Base-by-base conservation (phyloP, 768 basidiomycete genomes). In the Tulasnella sp. region DNA sequence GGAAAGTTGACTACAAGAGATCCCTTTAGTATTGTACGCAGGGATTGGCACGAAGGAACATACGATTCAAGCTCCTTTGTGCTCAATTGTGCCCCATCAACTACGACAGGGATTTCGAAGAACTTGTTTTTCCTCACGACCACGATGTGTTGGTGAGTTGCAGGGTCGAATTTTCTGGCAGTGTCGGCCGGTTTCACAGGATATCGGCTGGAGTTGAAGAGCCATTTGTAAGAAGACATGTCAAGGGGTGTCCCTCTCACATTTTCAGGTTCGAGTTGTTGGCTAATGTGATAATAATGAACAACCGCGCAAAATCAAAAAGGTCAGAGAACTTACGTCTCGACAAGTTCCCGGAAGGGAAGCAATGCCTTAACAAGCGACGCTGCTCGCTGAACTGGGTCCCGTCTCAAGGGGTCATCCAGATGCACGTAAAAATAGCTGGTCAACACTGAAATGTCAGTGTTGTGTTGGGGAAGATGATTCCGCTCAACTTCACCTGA, bases 341-440 rank as follows among this genome's bases (percentile, higher is more conserved):
- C 88, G 1, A 82, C 78, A 51, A 99, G 64, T 10, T 80, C 72
- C 53, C 92, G 70, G 69, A 95, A 99, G 28, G 82, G 78, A 32
- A 93, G 68, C 65, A 87, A 78, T 5, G 84, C 85, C 66, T 89
- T 87, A 60, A 95, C 62, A 48, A 98, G 69, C 59, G 76, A 72
- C 1, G 93, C 89, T 1, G 91, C 91, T 5, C 91, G 69, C 62
- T 71, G 71, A 10, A 79, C 78, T 29, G 83, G 79, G 47, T 70
- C 67, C 25, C 69, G 71, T 41, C 70, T 64, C 20, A 66, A 61
- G 39, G 61, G 68, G 60, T 90, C 85, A 51, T 82, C 75, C 39
- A 79, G 63, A 64, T 98, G 92, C 7, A 91, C 75, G 64, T 87
- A 99, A 69, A 83, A 98, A 70, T 99, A 99, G 73, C 82, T 89